Evolutionary conservation across 202 grass and related monocot genomes (phyloP).

Genomic region (Elaeis oleifera): DNA sequence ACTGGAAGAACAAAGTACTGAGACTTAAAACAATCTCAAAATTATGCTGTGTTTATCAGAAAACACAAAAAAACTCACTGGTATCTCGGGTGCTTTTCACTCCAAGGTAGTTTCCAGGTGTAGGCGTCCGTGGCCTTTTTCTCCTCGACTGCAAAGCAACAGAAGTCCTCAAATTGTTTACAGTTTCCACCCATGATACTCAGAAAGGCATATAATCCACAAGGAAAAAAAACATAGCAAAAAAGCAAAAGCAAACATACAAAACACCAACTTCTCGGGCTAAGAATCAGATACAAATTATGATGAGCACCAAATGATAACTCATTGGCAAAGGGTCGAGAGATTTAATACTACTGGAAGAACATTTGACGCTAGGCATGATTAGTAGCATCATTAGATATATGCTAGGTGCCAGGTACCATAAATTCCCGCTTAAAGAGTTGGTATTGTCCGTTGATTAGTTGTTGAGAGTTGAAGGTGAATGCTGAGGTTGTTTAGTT

Average conservation of each 20-base stretch:
- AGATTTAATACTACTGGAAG: background rate
- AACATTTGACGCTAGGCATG: background rate
- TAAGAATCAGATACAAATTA: too few relatives aligned
- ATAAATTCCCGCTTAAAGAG: slow-evolving; percentile 8
- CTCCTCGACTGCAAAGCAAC: slow-evolving; percentile 15
- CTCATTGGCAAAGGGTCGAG: background rate
- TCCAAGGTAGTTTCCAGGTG: slow-evolving; percentile 20
- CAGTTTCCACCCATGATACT: background rate
- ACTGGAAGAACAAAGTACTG: background rate
- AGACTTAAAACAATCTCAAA: background rate
- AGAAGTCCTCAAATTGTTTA: background rate
- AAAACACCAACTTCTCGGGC: too few relatives aligned
- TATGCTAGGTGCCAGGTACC: slow-evolving; percentile 11
- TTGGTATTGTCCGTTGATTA: slow-evolving; percentile 17
- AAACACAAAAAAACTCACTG: background rate
- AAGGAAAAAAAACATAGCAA: background rate
- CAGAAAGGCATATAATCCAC: background rate
- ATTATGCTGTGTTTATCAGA: background rate
- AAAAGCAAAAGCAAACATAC: background rate
- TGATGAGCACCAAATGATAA: too few relatives aligned
- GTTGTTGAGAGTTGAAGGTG: slow-evolving; percentile 22
- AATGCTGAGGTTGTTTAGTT: slow-evolving; percentile 17
- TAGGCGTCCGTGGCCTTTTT: slow-evolving; percentile 13
- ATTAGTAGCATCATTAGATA: slow-evolving; percentile 5
- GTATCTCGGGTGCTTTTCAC: slow-evolving; percentile 12